These are phyloP conservation scores for Apocynum venetum DNA, from an alignment of 257 asterid species.

Conservation along the genomic window DNA sequence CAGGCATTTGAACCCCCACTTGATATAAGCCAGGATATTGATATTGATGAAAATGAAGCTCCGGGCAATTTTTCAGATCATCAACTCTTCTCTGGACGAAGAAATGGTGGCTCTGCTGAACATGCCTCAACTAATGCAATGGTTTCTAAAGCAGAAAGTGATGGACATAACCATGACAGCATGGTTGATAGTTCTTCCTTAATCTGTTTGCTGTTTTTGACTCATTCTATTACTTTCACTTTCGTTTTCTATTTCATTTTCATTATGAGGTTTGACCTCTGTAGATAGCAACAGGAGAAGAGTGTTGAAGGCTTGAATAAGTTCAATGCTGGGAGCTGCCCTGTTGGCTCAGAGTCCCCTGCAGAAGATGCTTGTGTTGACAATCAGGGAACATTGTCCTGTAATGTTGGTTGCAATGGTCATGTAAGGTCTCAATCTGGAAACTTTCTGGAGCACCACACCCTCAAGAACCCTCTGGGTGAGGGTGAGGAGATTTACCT, in stretches of 20 bases:
- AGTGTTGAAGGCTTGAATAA: constrained; percentile 29
- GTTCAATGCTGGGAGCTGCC: constrained; percentile 31
- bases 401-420: constrained; percentile 41
- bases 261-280: constrained; percentile 69
- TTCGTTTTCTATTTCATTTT: constrained; percentile 57
- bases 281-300: constrained; percentile 90
- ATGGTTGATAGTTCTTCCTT: constrained; percentile 26
- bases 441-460: background rate
- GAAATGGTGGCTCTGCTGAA: constrained; percentile 25
- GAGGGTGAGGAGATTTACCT: background rate
- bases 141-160: constrained; percentile 26
- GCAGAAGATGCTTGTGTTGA: constrained; percentile 31
- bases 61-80: constrained; percentile 35
- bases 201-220: constrained; percentile 18
- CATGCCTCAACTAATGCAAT: constrained; percentile 33
- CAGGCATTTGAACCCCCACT: constrained; percentile 97
- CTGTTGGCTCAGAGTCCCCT: constrained; percentile 26
- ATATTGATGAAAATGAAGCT: constrained; percentile 39
- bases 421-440: constrained; percentile 35
- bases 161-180: constrained; percentile 26
- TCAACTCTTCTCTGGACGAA: constrained; percentile 33
- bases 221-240: constrained; percentile 39
- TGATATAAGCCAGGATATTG: constrained; percentile 63
- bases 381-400: constrained; percentile 22
- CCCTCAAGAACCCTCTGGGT: background rate